Conservation (phyloP, 495 filamentous ascomycete genomes). For the Hyphodiscus hymeniophilus region DNA sequence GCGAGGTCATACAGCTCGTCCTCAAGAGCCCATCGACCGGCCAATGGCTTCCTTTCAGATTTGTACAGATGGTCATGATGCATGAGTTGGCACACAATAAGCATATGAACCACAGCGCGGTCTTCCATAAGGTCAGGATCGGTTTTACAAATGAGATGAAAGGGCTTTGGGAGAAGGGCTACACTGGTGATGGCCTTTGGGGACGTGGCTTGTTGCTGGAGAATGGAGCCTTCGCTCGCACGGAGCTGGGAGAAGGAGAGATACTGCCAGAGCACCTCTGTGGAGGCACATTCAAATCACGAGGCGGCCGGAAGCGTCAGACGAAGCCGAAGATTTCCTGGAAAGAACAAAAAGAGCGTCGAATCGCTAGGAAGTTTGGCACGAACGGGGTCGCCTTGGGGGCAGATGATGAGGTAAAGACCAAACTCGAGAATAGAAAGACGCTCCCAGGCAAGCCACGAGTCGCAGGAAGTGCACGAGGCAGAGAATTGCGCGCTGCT, state of each 20-base stretch:
- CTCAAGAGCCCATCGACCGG: constrained; percentile 51
- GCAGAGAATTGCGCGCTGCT: constrained; percentile 65
- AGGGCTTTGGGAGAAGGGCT: constrained; percentile 52
- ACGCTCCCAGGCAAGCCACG: constrained; percentile 44
- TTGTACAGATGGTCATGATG: constrained; percentile 84
- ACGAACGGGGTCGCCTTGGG: constrained; percentile 56
- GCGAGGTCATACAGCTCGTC: constrained; percentile 75
- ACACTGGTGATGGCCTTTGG: constrained; percentile 74
- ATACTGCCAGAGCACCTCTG: constrained; percentile 56
- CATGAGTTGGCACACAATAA: constrained; percentile 71
- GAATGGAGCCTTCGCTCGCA: constrained; percentile 47
- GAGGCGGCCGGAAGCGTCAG: constrained; percentile 41
- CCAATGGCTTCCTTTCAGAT: constrained; percentile 64
- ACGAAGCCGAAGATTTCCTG: constrained; percentile 44
- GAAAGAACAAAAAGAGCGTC: constrained; percentile 52
- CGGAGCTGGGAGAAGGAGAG: constrained; percentile 40
- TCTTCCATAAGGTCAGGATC: constrained; percentile 58
- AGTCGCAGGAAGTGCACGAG: constrained; percentile 60
- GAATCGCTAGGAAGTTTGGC: constrained; percentile 68
- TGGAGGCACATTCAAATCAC: constrained; percentile 57
- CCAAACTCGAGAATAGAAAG: constrained; percentile 58
- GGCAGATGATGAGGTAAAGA: constrained; percentile 52
- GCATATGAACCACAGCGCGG: constrained; percentile 72
- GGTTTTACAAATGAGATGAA: constrained; percentile 56
- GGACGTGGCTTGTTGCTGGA: constrained; percentile 52